Conservation (phyloP, 768 basidiomycete species). For the Tylopilus felleus region DNA sequence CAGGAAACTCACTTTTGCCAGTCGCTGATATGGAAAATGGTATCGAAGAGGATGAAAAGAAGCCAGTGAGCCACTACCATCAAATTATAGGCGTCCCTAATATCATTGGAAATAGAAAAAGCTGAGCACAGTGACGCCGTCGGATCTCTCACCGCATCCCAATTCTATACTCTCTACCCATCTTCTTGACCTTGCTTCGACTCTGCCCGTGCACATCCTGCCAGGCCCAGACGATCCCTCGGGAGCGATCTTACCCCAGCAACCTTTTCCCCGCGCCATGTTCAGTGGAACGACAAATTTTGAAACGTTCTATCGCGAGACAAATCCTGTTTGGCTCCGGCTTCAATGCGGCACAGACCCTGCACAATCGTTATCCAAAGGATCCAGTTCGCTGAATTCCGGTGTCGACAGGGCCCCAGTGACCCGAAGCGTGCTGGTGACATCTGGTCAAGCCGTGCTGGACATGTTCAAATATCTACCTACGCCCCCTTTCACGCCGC, state of each 20-base stretch:
- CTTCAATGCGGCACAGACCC: slow-evolving; percentile 46
- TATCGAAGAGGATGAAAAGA: slow-evolving; percentile 46
- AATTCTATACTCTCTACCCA: slow-evolving; percentile 63
- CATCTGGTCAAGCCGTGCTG: slow-evolving; percentile 89
- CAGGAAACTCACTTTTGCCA: slow-evolving; percentile 81
- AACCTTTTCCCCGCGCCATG: slow-evolving; percentile 89
- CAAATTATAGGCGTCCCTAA: slow-evolving; percentile 8
- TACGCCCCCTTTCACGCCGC: slow-evolving; percentile 63
- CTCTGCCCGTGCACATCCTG: slow-evolving; percentile 82
- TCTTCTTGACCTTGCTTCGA: slow-evolving; percentile 70
- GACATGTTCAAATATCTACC: slow-evolving; percentile 94
- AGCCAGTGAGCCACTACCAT: slow-evolving; percentile 45
- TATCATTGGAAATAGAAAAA: slow-evolving; percentile 47
- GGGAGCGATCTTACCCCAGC: slow-evolving; percentile 88
- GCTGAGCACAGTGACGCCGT: slow-evolving; percentile 52
- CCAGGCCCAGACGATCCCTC: slow-evolving; percentile 89
- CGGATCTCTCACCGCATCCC: slow-evolving; percentile 71
- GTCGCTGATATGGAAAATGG: slow-evolving; percentile 33
- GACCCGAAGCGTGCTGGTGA: slow-evolving; percentile 67
- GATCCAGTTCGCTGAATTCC: slow-evolving; percentile 1
- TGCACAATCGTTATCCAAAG: slow-evolving; percentile 16
- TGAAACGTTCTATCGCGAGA: slow-evolving; percentile 70
- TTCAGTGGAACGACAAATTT: slow-evolving; percentile 61
- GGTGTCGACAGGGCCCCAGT: slow-evolving; percentile 19
- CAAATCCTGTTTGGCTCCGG: slow-evolving; percentile 86